Evolutionary conservation across 495 filamentous ascomycete genomes (phyloP), one percentile per base, ranked within the genome.

Genomic region (Aspergillus ostianus): DNA sequence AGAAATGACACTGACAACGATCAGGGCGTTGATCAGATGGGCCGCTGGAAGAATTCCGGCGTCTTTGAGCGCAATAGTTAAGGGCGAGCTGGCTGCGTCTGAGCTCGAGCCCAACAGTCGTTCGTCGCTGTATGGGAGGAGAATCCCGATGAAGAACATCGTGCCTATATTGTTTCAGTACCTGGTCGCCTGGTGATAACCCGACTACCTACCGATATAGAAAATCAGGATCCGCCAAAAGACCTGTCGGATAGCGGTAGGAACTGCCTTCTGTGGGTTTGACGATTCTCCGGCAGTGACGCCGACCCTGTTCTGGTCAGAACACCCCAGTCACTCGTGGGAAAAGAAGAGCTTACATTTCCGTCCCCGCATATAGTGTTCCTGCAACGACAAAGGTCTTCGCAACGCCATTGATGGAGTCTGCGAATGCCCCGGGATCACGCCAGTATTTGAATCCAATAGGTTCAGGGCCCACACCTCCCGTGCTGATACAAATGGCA

Each of bases 151-250:
- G 63, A 92, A 86, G 68, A 91, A 85, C 32, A 92, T 69, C 3
- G 68, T 70, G 20, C 71, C 73, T 72, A 20, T 0, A 13, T 46
- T 13, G 18, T 7, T 26, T 50, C 4, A 53, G 59, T 30, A 47
- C 20, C 21, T 27, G 23, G 12, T 4, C 18, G 0, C 1, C 12
- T 41, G 36, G 36, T 13, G 36, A 12, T 41, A 4, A 15, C 36
- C 10, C 5, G 36, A 5, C 36, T 15, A 41, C 59, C 76, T 80
- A 57, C 90, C 74, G 53, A 93, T 77, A 62, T 91, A 93, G 69
- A 92, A 90, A 50, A 82, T 75, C 32, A 88, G 68, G 62, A 91
- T 88, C 57, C 87, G 85, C 85, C 85, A 89, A 60, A 89, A 89
- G 18, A 89, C 83, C 67, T 89, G 86, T 69, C 84, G 84, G 61